Conservation (phyloP, 257 asterid genomes). For the Buddleja alternifolia region DNA sequence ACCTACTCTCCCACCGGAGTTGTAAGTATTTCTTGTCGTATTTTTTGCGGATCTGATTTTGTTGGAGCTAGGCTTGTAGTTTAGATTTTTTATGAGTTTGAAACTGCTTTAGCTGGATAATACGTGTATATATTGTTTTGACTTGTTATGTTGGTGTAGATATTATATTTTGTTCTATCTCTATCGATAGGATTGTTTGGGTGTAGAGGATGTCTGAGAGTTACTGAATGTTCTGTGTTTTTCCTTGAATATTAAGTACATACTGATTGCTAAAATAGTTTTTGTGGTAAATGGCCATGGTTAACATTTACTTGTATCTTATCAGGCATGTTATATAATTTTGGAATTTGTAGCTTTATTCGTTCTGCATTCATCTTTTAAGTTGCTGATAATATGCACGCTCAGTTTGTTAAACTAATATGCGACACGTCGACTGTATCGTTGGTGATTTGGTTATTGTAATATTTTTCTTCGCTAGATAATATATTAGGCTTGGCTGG, state of each 20-base stretch:
- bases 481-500: no score
- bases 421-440: no score
- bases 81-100: constrained; percentile 10
- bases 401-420: no score
- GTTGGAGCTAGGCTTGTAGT: constrained; percentile 3
- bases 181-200: background rate
- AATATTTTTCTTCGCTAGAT: no score
- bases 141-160: background rate
- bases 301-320: no score
- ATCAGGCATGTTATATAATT: no score
- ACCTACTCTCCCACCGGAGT: constrained; percentile 92
- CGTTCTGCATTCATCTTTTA: no score
- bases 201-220: background rate
- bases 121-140: background rate
- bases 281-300: constrained; percentile 5
- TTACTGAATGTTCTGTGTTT: background rate
- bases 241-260: background rate
- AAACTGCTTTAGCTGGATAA: constrained; percentile 1
- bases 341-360: no score
- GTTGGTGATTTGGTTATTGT: no score
- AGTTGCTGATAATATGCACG: no score
- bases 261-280: background rate
- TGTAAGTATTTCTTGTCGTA: constrained; percentile 46
- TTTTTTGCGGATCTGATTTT: constrained; percentile 29
- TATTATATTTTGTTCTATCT: background rate